A percentile compares a stretch with the other conserved stretches of the same genome.
These are phyloP conservation scores for Gautieria morchelliformis DNA, from an alignment of 768 basidiomycete genomes.

Conservation along the genomic window DNA sequence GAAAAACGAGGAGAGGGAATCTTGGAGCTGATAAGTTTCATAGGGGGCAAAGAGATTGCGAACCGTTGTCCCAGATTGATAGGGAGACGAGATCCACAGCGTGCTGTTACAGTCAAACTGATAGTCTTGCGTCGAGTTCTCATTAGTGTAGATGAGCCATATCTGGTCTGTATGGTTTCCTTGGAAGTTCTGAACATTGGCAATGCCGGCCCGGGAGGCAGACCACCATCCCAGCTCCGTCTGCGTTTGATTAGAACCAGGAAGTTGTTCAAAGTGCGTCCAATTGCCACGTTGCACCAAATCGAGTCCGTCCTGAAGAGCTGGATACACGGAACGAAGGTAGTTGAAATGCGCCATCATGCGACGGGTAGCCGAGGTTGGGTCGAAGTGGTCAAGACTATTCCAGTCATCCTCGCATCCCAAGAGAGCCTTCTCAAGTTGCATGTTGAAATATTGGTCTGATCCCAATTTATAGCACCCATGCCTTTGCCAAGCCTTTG, in stretches of 20 bases:
- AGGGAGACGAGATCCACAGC: slow-evolving; percentile 78
- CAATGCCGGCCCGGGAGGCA: slow-evolving; percentile 55
- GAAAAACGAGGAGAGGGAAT: slow-evolving; percentile 57
- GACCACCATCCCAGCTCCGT: slow-evolving; percentile 91
- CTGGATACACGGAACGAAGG: slow-evolving; percentile 56
- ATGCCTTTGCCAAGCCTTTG: slow-evolving; percentile 85
- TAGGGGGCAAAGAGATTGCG: slow-evolving; percentile 77
- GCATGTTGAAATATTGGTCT: slow-evolving; percentile 90
- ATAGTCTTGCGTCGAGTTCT: slow-evolving; percentile 65
- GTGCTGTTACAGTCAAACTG: slow-evolving; percentile 44
- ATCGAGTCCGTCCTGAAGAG: slow-evolving; percentile 80
- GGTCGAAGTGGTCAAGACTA: slow-evolving; percentile 89
- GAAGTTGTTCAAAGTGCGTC: slow-evolving; percentile 69
- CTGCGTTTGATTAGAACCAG: slow-evolving; percentile 71
- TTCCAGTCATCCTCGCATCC: slow-evolving; percentile 91
- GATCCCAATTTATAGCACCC: slow-evolving; percentile 90
- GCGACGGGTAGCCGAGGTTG: slow-evolving; percentile 69
- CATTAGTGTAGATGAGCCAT: slow-evolving; percentile 82
- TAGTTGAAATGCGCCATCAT: slow-evolving; percentile 64
- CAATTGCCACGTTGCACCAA: slow-evolving; percentile 80
- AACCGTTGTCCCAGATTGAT: slow-evolving; percentile 45
- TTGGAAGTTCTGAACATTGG: slow-evolving; percentile 47
- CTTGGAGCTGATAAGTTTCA: slow-evolving; percentile 61
- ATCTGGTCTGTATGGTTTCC: slow-evolving; percentile 58
- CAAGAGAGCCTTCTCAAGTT: slow-evolving; percentile 63